Evolutionary conservation across 306 rosid species (phyloP), one percentile per base, ranked within the genome.

Genomic region (Medicago lupulina): DNA sequence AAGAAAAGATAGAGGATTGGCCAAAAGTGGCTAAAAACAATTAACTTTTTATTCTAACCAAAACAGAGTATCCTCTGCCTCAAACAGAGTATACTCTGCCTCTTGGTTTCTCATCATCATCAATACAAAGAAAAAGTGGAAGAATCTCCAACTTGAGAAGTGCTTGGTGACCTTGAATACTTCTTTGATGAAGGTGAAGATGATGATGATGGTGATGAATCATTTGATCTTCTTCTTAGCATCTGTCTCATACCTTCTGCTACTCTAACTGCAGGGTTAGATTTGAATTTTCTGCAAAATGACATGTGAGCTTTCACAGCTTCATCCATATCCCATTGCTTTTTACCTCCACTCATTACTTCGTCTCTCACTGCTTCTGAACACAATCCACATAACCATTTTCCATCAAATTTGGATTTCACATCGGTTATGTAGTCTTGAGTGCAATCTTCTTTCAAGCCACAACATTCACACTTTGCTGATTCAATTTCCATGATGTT

Each of bases 171-270:
- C 60, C 92, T 88, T 6, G 88, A 12, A 54, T 85, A 90, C 87
- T 89, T 92, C 74, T 88, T 85, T 10, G 83, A 60, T 2, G 98
- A 76, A 36, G 85, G 3, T 8, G 89, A 7, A 0, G 78, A 39
- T 13, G 76, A 46, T 31, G 93, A 67, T 4, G 76, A 58, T 6
- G 76, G 41, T 31, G 97, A 83, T 64, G 81, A 34, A 14, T 88
- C 91, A 10, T 82, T 83, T 9, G 99, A 96, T 63, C 98, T 89
- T 80, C 97, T 88, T 76, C 99, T 79, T 1, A 96, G 92, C 88
- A 96, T 92, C 88, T 91, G 97, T 77, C 98, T 89, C 97, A 96
- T 96, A 17, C 99, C 99, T 59, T 96, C 99, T 4, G 99, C 96
- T 0, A 96, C 99, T 72, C 90, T 81, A 73, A 89, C 89, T 0